A percentile compares a stretch with the other conserved stretches of the same genome.
These are phyloP conservation scores for Sistotremastrum niveocremeum DNA, from an alignment of 768 basidiomycete genomes.

Conservation along the genomic window DNA sequence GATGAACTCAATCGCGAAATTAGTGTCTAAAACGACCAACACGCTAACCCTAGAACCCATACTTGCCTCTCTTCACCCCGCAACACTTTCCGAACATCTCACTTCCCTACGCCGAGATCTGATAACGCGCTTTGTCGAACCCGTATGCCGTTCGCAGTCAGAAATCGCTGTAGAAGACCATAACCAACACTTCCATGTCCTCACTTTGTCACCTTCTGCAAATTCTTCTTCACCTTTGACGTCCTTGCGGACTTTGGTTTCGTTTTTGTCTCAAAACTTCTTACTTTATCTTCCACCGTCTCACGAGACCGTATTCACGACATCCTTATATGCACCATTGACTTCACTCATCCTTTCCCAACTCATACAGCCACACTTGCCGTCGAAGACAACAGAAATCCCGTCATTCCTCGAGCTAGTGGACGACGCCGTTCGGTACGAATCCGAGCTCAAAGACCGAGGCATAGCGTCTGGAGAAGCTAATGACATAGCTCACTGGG, in stretches of 20 bases:
- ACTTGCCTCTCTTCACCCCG: constrained; percentile 42
- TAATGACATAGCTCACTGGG: constrained; percentile 50
- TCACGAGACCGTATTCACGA: constrained; percentile 28
- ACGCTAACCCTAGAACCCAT: constrained; percentile 38
- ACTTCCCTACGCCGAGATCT: constrained; percentile 54
- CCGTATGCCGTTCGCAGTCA: constrained; percentile 24
- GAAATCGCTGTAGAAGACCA: constrained; percentile 21
- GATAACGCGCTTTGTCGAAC: constrained; percentile 43
- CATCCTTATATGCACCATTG: constrained; percentile 46
- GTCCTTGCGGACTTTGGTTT: constrained; percentile 41
- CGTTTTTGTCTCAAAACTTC: constrained; percentile 48
- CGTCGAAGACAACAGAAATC: constrained; percentile 45
- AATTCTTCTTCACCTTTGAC: constrained; percentile 30
- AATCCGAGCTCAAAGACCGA: constrained; percentile 39
- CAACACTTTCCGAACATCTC: constrained; percentile 42
- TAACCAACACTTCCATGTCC: constrained; percentile 34
- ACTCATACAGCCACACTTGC: constrained; percentile 57
- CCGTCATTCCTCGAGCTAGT: constrained; percentile 49
- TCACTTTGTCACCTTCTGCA: constrained; percentile 28
- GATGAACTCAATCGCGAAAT: constrained; percentile 1
- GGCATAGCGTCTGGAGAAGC: too few species aligned
- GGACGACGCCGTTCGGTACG: constrained; percentile 48
- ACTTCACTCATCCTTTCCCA: constrained; percentile 47
- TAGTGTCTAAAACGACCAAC: constrained; percentile 46
- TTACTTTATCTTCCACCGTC: constrained; percentile 40